Evolutionary conservation across 371 early-diverging fungal species (phyloP), one percentile per base, ranked within the genome.

Genomic region (Lichtheimia ramosa): DNA sequence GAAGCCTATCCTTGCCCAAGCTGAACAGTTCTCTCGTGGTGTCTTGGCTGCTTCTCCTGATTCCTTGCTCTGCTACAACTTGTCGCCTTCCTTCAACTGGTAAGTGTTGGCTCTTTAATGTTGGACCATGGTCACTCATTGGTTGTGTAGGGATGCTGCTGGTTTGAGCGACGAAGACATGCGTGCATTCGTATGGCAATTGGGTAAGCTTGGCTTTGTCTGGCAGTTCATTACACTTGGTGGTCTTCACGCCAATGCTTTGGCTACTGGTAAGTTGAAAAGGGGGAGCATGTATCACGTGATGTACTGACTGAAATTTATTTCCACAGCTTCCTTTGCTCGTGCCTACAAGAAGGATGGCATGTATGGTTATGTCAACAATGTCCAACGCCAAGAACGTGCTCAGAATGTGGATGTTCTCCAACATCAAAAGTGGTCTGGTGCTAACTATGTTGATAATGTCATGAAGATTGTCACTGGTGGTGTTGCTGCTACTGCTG

Each of bases 141-240:
- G n/a, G 21, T n/a, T 18, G 12, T 49, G 14, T 12, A 78, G 78
- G 75, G 80, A 90, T 74, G 92, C 96, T 42, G 96, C 98, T 27
- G 97, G 97, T 58, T 83, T 97, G 89, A 88, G 77, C 48, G 97
- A 97, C 74, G 69, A 88, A 16, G 89, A 96, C 68, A 96, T 98
- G 82, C 79, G 85, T 40, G 72, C 82, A 55, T 98, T 88, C 70
- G 88, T 96, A 59, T 68, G 67, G 18, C 87, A 90, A 58, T 82
- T 98, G 34, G 96, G 93, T 58, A 83, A 84, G 69, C 87, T 97
- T n/a, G 97, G 97, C 23, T 97, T 97, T 76, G 85, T 83, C 42
- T 98, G 97, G 97, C 97, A 98, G 77, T 98, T 98, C 81, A 97
- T 97, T 71, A 98, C 98, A 16, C 82, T 98, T 23, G 98, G 91